phyloP scores from a whole-genome alignment of 2,329 filamentous ascomycete species.

The Penicillium sp. region DNA sequence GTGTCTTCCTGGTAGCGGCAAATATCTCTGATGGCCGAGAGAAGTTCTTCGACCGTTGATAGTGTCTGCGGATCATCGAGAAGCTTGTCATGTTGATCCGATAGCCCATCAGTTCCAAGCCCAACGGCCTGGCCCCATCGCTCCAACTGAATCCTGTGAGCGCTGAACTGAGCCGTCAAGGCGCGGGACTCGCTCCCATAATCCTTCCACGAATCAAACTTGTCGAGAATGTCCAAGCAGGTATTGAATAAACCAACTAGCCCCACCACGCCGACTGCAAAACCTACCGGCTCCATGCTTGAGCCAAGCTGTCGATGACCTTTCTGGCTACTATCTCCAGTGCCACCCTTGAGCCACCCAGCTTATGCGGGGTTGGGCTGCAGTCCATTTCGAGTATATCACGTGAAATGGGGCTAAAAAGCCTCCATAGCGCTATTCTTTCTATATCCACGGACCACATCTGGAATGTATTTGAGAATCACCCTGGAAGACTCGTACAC shows the following conservation, averaged over 20 bases:
- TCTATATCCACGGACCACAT: no score
- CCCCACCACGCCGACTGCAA: slow-evolving; percentile 9
- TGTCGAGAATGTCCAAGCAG: slow-evolving; percentile 4
- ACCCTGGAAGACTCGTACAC: no score
- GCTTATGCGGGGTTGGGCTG: no score
- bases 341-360: no score
- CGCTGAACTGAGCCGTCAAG: slow-evolving; percentile 5
- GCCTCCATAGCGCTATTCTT: no score
- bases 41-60: slow-evolving; percentile 1
- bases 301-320: no score
- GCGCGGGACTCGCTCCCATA: slow-evolving; percentile 5
- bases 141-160: slow-evolving; percentile 8
- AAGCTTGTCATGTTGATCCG: slow-evolving; percentile 2
- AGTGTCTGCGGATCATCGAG: slow-evolving; percentile 7
- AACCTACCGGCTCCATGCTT: slow-evolving; percentile 27
- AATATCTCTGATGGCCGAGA: slow-evolving; percentile 1
- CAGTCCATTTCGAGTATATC: no score
- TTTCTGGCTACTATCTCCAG: no score
- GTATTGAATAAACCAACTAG: slow-evolving; percentile 10
- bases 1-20: slow-evolving; percentile 2
- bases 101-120: not conserved
- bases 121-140: slow-evolving; percentile 9
- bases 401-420: no score
- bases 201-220: slow-evolving; percentile 5
- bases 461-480: no score